Evolutionary conservation across 352 stramenopile genomes (phyloP), one percentile per base, ranked within the genome.

Genomic region (Globisporangium radiosum): DNA sequence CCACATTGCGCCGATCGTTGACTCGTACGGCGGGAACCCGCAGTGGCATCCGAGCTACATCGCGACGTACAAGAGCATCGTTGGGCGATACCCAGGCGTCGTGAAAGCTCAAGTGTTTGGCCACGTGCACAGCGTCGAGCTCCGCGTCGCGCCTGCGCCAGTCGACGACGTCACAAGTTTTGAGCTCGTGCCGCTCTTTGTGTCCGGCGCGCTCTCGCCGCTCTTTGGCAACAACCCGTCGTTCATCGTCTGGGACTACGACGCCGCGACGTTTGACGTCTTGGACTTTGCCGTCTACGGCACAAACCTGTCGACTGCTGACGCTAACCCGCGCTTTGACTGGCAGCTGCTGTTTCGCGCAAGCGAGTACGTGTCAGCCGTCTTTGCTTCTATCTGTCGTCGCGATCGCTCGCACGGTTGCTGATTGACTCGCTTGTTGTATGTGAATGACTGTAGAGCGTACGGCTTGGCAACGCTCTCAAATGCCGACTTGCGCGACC

Each of bases 91-190:
- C 62, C 42, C 72, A 0, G 66, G 79, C 19, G 67, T 88, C 50
- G 72, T 97, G 47, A 88, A 97, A 64, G 74, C 78, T 2, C 85
- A 94, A 66, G 66, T 98, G 45, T 98, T 96, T 76, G 92, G 88
- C 6, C 92, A 98, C 71, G 73, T 97, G 6, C 92, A 98, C 71
- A 90, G 78, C 15, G 74, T 97, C 63, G 92, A 98, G 73, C 95
- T 97, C 63, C 87, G 92, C 37, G 53, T 87, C 37, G 72, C 77
- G 8, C 64, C 76, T 38, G 59, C 60, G 17, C 51, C n/a, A 36
- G 38, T 59, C 19, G 53, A 67, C 40, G 55, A 43, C 0, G 52
- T 61, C 10, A 38, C 51, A 36, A 60, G 60, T 13, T 65, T 58
- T 13, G 62, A 78, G 10, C 52, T 84, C 25, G 72, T 86, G 36